A percentile compares a stretch with the other conserved stretches of the same genome.
Evolutionary conservation across 345 rosid species (phyloP).

Genomic region (Corchorus capsularis): DNA sequence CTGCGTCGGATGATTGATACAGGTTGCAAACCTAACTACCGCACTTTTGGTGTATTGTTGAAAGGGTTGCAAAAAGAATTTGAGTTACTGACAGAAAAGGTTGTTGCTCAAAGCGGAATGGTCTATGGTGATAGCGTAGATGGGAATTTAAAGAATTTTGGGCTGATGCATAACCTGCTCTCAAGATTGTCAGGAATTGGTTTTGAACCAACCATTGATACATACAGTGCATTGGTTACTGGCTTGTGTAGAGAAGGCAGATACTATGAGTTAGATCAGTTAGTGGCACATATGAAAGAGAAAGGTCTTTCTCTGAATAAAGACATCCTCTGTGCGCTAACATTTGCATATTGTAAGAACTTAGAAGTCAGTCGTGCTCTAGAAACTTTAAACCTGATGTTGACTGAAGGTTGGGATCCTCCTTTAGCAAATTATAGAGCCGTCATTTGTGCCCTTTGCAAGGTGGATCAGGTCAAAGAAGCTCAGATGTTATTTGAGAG

Average conservation of each 20-base stretch:
- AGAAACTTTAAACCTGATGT: slow-evolving; percentile 37
- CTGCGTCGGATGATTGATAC: slow-evolving; percentile 41
- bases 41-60: slow-evolving; percentile 53
- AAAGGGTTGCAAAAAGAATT: slow-evolving; percentile 56
- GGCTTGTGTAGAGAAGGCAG: slow-evolving; percentile 61
- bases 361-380: slow-evolving; percentile 54
- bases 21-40: slow-evolving; percentile 58
- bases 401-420: slow-evolving; percentile 31
- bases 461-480: slow-evolving; percentile 35
- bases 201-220: slow-evolving; percentile 44
- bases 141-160: slow-evolving; percentile 29
- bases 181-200: slow-evolving; percentile 50
- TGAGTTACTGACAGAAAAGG: slow-evolving; percentile 38
- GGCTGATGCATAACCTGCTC: slow-evolving; percentile 41
- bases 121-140: slow-evolving; percentile 32
- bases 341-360: slow-evolving; percentile 53
- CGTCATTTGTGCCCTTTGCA: slow-evolving; percentile 55
- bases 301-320: slow-evolving; percentile 45
- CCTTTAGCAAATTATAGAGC: slow-evolving; percentile 36
- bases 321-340: slow-evolving; percentile 41
- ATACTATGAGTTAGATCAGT: slow-evolving; percentile 44
- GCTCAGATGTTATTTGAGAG: slow-evolving; percentile 47
- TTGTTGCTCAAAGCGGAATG: slow-evolving; percentile 41
- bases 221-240: slow-evolving; percentile 38
- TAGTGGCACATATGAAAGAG: slow-evolving; percentile 52